Base-by-base conservation (phyloP, 139 green algal genomes). In the Chlorella sp. region DNA sequence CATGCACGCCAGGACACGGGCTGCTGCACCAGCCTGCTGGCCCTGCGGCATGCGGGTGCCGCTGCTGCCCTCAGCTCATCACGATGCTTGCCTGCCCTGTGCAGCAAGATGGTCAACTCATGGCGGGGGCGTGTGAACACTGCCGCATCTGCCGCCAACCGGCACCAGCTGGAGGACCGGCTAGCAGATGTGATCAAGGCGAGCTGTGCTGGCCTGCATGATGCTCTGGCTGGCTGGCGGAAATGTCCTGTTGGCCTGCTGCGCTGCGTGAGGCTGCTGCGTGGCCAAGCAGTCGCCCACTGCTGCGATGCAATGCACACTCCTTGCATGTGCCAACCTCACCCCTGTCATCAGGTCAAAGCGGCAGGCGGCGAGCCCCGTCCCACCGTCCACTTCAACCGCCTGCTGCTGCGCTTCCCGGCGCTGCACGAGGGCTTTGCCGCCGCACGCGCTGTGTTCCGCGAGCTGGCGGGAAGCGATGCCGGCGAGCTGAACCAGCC, bases 321-420 rank as follows among this genome's bases (percentile, higher is more conserved):
- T 63, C 18, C 41, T 16, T 3, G 39, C 25, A 13, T 39, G 36
- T 20, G n/a, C 30, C 34, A 25, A 39, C 15, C 30, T 6, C 32
- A 44, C 65, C 32, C n/a, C 72, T 21, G 6, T 21, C 30, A n/a
- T n/a, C 76, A 82, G 76, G 76, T 39, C 36, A 82, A 82, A 26
- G 39, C 39, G 34, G 76, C 60, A 9, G 57, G 32, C 12, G 32
- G 65, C 65, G 15, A 26, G 28, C 47, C 21, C n/a, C n/a, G 34
- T 36, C 36, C 34, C 23, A 11, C 17, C 7, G 76, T 82, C 25
- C n/a, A 20, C 36, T 72, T 82, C 60, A 82, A 82, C 76, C 76
- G 76, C 36, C 78, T 83, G 39, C 78, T 83, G 39, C 78, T 83
- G 63, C 62, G 63, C n/a, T 83, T 83, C n/a, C 39, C 28, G 34